Percentiles rank a stretch among this genome's conserved stretches.
phyloP scores from a whole-genome alignment of 371 early-diverging fungal genomes.

The Circinella minor region DNA sequence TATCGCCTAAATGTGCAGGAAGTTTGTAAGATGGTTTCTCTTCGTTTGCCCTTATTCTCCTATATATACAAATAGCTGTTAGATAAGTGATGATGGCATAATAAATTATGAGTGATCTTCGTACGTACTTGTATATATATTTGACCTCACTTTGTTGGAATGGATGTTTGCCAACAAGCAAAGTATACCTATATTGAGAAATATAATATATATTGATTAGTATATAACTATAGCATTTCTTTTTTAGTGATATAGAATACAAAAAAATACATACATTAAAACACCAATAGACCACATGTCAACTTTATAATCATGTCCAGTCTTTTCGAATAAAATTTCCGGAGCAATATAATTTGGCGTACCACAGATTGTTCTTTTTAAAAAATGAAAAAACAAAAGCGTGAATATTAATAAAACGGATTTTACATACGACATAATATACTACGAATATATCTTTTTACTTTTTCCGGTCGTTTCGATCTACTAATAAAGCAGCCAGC shows the following conservation, averaged over 20 bases:
- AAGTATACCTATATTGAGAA: constrained; percentile 69
- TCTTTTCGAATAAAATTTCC: constrained; percentile 88
- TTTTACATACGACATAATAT: background rate
- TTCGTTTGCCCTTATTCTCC: constrained; percentile 69
- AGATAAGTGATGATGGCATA: background rate
- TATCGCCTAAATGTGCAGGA: constrained; percentile 64
- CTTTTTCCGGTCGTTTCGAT: constrained; percentile 87
- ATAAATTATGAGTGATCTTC: background rate
- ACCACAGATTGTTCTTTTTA: constrained; percentile 89
- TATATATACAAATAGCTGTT: background rate
- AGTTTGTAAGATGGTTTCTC: constrained; percentile 76
- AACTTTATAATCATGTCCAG: constrained; percentile 95
- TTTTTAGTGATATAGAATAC: constrained; percentile 10
- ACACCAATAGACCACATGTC: constrained; percentile 99
- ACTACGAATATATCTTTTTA: constrained; percentile 35
- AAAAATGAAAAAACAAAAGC: background rate
- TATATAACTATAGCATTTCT: too few relatives aligned
- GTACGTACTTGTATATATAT: constrained; percentile 75
- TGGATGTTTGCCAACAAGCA: constrained; percentile 95
- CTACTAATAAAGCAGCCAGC: constrained; percentile 80
- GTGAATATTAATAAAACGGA: too few relatives aligned
- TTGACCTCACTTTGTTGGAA: constrained; percentile 91
- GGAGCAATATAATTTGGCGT: constrained; percentile 99
- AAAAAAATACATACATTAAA: constrained; percentile 70
- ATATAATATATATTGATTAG: too few relatives aligned